Evolutionary conservation across 1,284 basidiomycete species (phyloP).

Genomic region (Vanrija humicola): DNA sequence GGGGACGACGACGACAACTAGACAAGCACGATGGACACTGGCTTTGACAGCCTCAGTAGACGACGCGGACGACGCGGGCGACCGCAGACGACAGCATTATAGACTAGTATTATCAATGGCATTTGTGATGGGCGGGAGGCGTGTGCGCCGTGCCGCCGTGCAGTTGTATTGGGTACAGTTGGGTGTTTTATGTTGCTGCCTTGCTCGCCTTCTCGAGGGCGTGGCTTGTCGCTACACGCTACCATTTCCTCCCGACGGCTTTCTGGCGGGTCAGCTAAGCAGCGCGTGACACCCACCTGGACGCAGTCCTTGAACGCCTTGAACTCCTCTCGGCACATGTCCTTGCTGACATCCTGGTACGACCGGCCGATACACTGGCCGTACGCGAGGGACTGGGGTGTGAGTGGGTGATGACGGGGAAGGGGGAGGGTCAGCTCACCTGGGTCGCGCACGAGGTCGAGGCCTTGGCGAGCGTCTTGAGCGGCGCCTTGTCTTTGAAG

Average conservation of each 20-base stretch:
- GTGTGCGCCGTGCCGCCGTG: not conserved
- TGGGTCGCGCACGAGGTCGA: constrained; percentile 40
- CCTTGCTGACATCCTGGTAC: constrained; percentile 49
- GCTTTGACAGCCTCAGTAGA: not conserved
- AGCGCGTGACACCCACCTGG: constrained; percentile 33
- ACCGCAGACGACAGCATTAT: not conserved
- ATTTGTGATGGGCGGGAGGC: not conserved
- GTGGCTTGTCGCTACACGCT: not conserved
- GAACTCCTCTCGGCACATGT: constrained; percentile 51
- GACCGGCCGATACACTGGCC: constrained; percentile 49
- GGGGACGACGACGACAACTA: constrained; percentile 2
- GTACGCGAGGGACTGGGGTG: constrained; percentile 47
- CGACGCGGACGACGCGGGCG: not conserved
- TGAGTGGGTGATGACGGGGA: not conserved
- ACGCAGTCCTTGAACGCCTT: constrained; percentile 51
- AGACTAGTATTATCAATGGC: constrained; percentile 1
- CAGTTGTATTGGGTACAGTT: not conserved
- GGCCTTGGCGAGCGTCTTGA: constrained; percentile 44
- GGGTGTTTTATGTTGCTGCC: not conserved
- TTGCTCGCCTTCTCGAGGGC: not conserved
- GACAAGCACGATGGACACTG: not conserved
- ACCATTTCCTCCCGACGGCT: constrained; percentile 43
- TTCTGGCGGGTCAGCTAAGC: constrained; percentile 26
- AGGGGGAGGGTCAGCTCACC: constrained; percentile 19
- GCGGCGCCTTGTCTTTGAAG: constrained; percentile 42